A percentile compares a stretch with the other conserved stretches of the same genome.
These are phyloP conservation scores for Hibiscus mutabilis DNA, from an alignment of 345 rosid species.

Conservation along the genomic window DNA sequence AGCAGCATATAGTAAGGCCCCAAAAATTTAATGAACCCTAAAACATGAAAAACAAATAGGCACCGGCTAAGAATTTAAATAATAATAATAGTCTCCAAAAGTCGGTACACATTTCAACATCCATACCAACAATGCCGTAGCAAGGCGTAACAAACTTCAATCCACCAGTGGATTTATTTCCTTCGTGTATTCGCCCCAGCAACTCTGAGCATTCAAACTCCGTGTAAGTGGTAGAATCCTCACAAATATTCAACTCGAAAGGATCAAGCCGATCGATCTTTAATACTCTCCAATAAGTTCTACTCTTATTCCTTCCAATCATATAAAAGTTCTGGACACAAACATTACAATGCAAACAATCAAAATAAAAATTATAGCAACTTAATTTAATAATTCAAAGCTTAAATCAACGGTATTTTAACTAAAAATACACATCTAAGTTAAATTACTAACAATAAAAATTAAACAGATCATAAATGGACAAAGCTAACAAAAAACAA, in stretches of 20 bases:
- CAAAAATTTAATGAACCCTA: constrained; percentile 88
- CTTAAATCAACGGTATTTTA: background rate
- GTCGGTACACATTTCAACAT: background rate
- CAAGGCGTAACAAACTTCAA: constrained; percentile 75
- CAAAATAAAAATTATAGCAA: background rate
- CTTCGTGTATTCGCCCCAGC: constrained; percentile 82
- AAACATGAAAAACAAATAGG: constrained; percentile 8
- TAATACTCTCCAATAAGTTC: constrained; percentile 66
- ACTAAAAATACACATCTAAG: background rate
- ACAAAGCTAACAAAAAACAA: background rate
- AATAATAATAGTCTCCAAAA: background rate
- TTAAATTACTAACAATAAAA: background rate
- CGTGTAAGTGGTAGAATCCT: constrained; percentile 69
- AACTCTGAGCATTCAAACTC: constrained; percentile 69
- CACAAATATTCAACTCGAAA: constrained; percentile 63
- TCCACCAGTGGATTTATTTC: constrained; percentile 88
- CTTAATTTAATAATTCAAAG: constrained; percentile 1
- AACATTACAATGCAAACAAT: constrained; percentile 2
- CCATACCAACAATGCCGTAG: constrained; percentile 91
- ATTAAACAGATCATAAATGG: constrained; percentile 3
- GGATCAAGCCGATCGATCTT: constrained; percentile 71
- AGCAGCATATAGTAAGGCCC: constrained; percentile 97
- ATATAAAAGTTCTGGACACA: constrained; percentile 59
- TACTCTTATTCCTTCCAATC: constrained; percentile 66
- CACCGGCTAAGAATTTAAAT: background rate